Evolutionary conservation across 495 filamentous ascomycete genomes (phyloP).

Genomic region (Tuber calosporum): DNA sequence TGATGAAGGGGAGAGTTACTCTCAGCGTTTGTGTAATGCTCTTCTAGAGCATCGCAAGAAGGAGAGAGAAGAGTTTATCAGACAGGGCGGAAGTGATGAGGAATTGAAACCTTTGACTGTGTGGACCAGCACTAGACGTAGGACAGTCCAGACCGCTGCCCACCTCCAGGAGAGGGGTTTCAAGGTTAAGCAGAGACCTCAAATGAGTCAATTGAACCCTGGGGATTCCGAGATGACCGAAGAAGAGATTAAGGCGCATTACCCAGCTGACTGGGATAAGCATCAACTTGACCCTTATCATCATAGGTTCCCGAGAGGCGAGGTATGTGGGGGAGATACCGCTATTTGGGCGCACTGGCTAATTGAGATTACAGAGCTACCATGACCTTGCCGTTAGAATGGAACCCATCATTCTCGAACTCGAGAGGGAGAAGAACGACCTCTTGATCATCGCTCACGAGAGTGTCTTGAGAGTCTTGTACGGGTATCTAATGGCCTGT

Average conservation of each 20-base stretch:
- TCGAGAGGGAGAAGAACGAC: slow-evolving; percentile 95
- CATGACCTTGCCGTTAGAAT: slow-evolving; percentile 95
- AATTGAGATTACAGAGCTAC: slow-evolving; percentile 62
- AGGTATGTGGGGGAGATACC: slow-evolving; percentile 52
- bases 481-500: slow-evolving; percentile 98
- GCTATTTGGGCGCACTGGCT: slow-evolving; percentile 21
- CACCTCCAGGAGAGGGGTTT: slow-evolving; percentile 70
- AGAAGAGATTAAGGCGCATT: slow-evolving; percentile 66
- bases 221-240: slow-evolving; percentile 91
- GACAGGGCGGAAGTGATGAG: slow-evolving; percentile 58
- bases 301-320: slow-evolving; percentile 89
- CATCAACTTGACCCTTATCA: slow-evolving; percentile 96
- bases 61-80: slow-evolving; percentile 62
- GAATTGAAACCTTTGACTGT: slow-evolving; percentile 74
- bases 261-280: slow-evolving; percentile 82
- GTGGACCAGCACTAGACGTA: slow-evolving; percentile 87
- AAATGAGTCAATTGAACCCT: slow-evolving; percentile 94
- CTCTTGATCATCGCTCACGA: slow-evolving; percentile 97
- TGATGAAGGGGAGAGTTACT: slow-evolving; percentile 74
- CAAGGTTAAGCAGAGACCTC: slow-evolving; percentile 78
- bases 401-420: slow-evolving; percentile 96
- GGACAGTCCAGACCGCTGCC: slow-evolving; percentile 85
- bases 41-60: slow-evolving; percentile 72
- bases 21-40: slow-evolving; percentile 75
- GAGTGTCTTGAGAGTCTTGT: slow-evolving; percentile 88